Evolutionary conservation across 106 monocot genomes (phyloP).

Genomic region (Allium fistulosum): DNA sequence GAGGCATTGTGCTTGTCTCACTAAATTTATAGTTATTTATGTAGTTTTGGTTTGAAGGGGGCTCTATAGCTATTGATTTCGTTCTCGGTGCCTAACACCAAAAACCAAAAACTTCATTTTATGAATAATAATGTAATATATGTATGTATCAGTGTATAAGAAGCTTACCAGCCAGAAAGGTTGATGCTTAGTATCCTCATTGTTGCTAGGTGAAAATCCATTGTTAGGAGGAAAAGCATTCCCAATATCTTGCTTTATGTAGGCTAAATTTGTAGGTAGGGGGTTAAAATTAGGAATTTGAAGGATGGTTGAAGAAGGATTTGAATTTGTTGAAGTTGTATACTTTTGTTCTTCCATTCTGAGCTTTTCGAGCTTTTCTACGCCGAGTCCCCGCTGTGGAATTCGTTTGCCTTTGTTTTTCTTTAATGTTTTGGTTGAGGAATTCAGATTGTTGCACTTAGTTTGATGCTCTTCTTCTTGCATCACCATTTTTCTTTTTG

Average conservation of each 20-base stretch:
- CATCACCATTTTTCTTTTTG: too few species aligned
- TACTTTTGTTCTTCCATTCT: conserved; percentile 43
- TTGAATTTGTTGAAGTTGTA: not conserved
- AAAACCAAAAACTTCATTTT: not conserved
- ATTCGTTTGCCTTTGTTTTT: conserved; percentile 42
- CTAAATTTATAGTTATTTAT: conserved; percentile 17
- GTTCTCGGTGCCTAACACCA: conserved; percentile 17
- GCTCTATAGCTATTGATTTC: conserved; percentile 30
- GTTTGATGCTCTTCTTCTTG: too few species aligned
- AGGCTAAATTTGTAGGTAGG: too few species aligned
- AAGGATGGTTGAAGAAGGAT: not conserved
- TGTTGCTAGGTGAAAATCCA: not conserved
- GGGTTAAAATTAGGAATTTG: not conserved
- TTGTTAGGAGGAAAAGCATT: too few species aligned
- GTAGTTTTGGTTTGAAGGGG: conserved; percentile 92
- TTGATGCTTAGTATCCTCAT: not conserved
- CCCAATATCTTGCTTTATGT: too few species aligned
- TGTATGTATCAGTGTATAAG: too few species aligned
- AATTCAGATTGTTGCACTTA: too few species aligned
- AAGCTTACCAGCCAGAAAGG: too few species aligned
- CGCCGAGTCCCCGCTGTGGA: conserved; percentile 82
- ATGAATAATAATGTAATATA: too few species aligned
- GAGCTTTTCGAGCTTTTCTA: conserved; percentile 74
- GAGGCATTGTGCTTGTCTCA: not conserved
- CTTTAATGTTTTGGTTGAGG: conserved; percentile 14